A percentile compares a stretch with the other conserved stretches of the same genome.
These are phyloP conservation scores for Amniculicola lignicola DNA, from an alignment of 495 filamentous ascomycete species.

Conservation along the genomic window DNA sequence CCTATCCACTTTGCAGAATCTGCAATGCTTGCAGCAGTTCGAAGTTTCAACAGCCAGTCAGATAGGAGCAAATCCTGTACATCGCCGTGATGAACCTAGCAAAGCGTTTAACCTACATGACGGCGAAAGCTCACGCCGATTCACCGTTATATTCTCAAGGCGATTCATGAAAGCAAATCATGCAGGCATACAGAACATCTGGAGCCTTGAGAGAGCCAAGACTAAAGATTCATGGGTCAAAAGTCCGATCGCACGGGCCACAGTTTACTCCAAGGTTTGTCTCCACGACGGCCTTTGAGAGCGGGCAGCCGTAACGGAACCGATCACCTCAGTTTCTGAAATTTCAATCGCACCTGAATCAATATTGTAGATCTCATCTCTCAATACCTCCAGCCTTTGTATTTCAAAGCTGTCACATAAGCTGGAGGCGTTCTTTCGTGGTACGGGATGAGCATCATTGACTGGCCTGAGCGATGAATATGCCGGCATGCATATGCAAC, in stretches of 20 bases:
- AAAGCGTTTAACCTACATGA: not conserved
- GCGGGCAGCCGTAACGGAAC: slow-evolving; percentile 24
- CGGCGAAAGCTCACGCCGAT: slow-evolving; percentile 15
- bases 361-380: slow-evolving; percentile 12
- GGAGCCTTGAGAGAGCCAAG: too few species aligned
- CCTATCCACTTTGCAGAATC: not conserved
- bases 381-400: too few species aligned
- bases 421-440: not conserved
- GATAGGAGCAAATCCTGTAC: not conserved
- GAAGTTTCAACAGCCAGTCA: slow-evolving; percentile 8
- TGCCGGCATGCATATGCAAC: not conserved
- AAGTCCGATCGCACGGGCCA: slow-evolving; percentile 5
- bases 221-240: not conserved
- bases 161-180: too few species aligned
- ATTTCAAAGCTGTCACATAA: too few species aligned
- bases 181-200: too few species aligned
- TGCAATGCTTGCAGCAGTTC: slow-evolving; percentile 20
- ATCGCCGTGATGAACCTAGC: not conserved
- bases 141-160: not conserved
- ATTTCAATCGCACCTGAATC: too few species aligned
- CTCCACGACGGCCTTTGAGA: not conserved
- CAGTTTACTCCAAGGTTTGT: not conserved
- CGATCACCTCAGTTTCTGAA: too few species aligned
- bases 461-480: too few species aligned
- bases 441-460: slow-evolving; percentile 8